Conservation (phyloP, 805 yeast genomes). For the Starmerella apicola region DNA sequence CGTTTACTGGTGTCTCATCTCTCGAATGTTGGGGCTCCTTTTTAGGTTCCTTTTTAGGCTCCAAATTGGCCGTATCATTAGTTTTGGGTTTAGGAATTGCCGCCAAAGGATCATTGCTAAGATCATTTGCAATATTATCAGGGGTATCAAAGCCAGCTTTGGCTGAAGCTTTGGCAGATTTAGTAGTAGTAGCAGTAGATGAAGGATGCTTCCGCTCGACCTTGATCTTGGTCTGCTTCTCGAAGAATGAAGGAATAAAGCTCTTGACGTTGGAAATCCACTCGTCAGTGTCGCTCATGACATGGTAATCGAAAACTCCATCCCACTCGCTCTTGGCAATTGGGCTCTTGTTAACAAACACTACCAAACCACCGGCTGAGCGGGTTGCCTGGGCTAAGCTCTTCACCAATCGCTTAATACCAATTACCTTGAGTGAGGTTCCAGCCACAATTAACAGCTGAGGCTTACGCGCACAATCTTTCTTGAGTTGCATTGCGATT, state of each 20-base stretch:
- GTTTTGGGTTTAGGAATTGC: too few relatives aligned
- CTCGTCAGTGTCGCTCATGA: conserved; percentile 66
- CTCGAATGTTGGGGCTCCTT: too few relatives aligned
- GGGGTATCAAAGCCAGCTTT: too few relatives aligned
- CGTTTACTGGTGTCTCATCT: too few relatives aligned
- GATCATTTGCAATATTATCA: too few relatives aligned
- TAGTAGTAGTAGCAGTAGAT: too few relatives aligned
- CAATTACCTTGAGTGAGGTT: conserved; percentile 82
- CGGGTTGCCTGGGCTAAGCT: conserved; percentile 58
- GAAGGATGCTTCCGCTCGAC: conserved; percentile 15
- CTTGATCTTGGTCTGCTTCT: conserved; percentile 32
- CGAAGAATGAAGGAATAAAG: conserved; percentile 51
- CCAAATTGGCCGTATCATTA: too few relatives aligned
- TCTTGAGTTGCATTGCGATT: conserved; percentile 56
- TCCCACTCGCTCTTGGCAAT: conserved; percentile 52
- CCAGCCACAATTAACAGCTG: conserved; percentile 82
- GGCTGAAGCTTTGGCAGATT: too few relatives aligned
- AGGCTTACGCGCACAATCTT: conserved; percentile 51
- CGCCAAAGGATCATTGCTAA: too few relatives aligned
- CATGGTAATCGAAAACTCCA: conserved; percentile 62
- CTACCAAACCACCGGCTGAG: conserved; percentile 60
- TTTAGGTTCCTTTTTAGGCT: too few relatives aligned
- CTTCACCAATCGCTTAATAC: conserved; percentile 68
- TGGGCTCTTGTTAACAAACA: conserved; percentile 61
- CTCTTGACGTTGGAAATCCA: conserved; percentile 50